These are phyloP conservation scores for Monosporascus sp. DNA, from an alignment of 2,329 filamentous ascomycete genomes.

Conservation along the genomic window DNA sequence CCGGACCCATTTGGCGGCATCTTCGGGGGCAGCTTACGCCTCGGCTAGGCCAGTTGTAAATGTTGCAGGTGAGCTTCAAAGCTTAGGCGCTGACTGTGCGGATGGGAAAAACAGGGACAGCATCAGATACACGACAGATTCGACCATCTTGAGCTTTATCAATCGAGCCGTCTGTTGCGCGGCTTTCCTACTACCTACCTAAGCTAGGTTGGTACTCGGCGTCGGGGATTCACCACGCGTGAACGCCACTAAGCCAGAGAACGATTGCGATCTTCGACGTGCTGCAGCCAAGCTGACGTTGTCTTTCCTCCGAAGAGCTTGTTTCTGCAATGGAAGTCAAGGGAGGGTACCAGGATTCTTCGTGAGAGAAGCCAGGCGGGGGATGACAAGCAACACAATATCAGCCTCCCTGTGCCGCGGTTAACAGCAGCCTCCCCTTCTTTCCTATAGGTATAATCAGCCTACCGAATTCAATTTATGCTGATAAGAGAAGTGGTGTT, in stretches of 20 bases:
- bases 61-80: not conserved
- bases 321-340: no score
- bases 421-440: not conserved
- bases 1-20: not conserved
- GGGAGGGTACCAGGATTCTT: no score
- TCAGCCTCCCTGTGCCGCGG: not conserved
- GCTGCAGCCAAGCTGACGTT: no score
- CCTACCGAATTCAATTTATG: not conserved
- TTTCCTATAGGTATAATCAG: not conserved
- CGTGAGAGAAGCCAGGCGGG: no score
- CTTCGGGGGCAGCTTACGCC: not conserved
- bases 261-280: no score
- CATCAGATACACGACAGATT: not conserved
- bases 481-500: not conserved
- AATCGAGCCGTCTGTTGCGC: no score
- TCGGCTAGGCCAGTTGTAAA: not conserved
- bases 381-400: no score
- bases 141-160: not conserved
- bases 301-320: no score
- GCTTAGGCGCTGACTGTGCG: no score
- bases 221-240: no score
- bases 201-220: no score
- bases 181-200: not conserved
- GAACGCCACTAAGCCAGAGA: no score
- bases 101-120: not conserved